Evolutionary conservation across 2,329 filamentous ascomycete species (phyloP).

Genomic region (Cordyceps militaris): DNA sequence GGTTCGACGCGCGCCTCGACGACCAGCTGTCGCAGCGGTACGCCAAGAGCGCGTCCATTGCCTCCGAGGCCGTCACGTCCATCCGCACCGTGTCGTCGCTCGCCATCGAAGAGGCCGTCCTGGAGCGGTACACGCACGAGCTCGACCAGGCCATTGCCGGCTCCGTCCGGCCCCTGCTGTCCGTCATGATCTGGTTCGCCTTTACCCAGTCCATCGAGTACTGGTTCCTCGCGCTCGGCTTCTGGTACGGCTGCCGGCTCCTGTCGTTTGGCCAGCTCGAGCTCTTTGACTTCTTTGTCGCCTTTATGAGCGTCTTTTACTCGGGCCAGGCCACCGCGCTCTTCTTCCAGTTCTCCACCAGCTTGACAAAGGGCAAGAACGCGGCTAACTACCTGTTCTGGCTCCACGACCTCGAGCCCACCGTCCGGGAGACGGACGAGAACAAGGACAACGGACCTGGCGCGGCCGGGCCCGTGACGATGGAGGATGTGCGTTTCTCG

Average conservation of each 20-base stretch:
- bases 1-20: constrained; percentile 36
- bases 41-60: constrained; percentile 35
- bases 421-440: constrained; percentile 33
- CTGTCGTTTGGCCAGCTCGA: constrained; percentile 38
- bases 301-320: constrained; percentile 45
- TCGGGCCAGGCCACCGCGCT: constrained; percentile 34
- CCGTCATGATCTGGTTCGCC: constrained; percentile 30
- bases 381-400: constrained; percentile 45
- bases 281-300: constrained; percentile 45
- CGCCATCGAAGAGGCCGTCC: constrained; percentile 28
- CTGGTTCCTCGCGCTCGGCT: constrained; percentile 34
- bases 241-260: constrained; percentile 35
- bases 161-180: constrained; percentile 25
- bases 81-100: constrained; percentile 39
- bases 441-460: constrained; percentile 32
- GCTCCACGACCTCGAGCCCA: constrained; percentile 36
- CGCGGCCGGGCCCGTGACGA: constrained; percentile 33
- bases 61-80: constrained; percentile 38
- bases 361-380: constrained; percentile 43
- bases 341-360: constrained; percentile 42
- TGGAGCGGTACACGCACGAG: constrained; percentile 26
- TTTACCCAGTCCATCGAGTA: constrained; percentile 31
- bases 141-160: constrained; percentile 19
- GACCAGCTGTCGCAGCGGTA: constrained; percentile 28
- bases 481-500: constrained; percentile 53